Evolutionary conservation across 208 protist species (phyloP).

Genomic region (Porcisia hertigi): DNA sequence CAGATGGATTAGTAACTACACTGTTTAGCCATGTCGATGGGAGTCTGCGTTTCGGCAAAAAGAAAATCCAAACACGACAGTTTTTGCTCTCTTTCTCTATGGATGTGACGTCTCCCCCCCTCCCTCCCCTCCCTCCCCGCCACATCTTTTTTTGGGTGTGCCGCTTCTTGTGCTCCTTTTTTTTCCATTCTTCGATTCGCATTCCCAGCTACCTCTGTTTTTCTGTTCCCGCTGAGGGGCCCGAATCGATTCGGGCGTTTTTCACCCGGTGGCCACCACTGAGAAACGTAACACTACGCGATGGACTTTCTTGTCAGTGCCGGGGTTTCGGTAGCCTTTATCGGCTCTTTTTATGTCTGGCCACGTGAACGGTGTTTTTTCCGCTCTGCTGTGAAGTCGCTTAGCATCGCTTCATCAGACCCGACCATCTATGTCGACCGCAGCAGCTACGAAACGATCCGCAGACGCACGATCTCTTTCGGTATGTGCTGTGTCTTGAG

Average conservation of each 20-base stretch:
- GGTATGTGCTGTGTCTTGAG: constrained; percentile 16
- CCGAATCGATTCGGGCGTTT: background rate
- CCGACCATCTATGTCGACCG: constrained; percentile 44
- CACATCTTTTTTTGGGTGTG: too few species aligned
- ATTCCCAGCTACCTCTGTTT: too few species aligned
- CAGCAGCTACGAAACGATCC: constrained; percentile 37
- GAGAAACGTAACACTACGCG: background rate
- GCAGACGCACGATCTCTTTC: constrained; percentile 35
- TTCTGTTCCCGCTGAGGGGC: background rate
- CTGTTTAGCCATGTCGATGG: too few species aligned
- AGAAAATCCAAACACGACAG: too few species aligned
- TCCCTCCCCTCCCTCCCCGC: too few species aligned
- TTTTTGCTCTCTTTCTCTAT: too few species aligned
- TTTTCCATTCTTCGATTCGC: too few species aligned
- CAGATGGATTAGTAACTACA: too few species aligned
- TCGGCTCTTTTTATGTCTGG: constrained; percentile 72
- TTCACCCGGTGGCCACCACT: background rate
- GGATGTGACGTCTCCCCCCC: too few species aligned
- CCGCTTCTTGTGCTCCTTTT: too few species aligned
- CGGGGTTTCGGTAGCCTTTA: constrained; percentile 40
- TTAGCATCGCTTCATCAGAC: constrained; percentile 35
- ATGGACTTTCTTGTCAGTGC: constrained; percentile 48
- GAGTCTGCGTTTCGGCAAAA: too few species aligned
- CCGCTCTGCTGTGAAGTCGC: constrained; percentile 19
- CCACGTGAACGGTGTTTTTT: constrained; percentile 47